These are phyloP conservation scores for Daldinia caldariorum DNA, from an alignment of 495 filamentous ascomycete genomes.

Conservation along the genomic window DNA sequence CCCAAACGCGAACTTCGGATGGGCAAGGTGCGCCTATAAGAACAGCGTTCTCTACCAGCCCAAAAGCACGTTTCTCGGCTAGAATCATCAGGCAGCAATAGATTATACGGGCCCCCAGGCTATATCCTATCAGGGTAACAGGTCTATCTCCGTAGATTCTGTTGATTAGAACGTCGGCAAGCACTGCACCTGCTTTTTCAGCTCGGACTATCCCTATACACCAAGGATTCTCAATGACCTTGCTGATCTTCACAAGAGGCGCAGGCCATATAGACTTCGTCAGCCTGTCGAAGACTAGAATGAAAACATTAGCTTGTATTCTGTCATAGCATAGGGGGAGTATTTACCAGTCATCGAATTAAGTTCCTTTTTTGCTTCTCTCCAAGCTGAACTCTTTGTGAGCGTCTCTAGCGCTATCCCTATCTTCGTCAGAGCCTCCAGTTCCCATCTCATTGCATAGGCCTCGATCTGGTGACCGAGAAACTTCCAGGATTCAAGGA, in stretches of 20 bases:
- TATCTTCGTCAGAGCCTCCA: slow-evolving; percentile 78
- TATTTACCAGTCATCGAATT: slow-evolving; percentile 59
- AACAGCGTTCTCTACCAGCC: slow-evolving; percentile 84
- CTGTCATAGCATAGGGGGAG: slow-evolving; percentile 10
- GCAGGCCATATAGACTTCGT: slow-evolving; percentile 79
- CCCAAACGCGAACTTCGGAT: slow-evolving; percentile 61
- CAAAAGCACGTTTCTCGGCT: slow-evolving; percentile 81
- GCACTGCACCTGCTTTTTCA: slow-evolving; percentile 85
- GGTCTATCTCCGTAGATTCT: slow-evolving; percentile 89
- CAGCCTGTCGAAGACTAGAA: slow-evolving; percentile 73
- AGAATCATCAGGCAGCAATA: slow-evolving; percentile 82
- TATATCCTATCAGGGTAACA: slow-evolving; percentile 88
- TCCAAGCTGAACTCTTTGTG: slow-evolving; percentile 80
- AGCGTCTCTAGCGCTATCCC: slow-evolving; percentile 78
- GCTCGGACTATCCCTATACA: slow-evolving; percentile 80
- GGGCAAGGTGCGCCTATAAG: slow-evolving; percentile 86
- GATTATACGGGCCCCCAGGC: slow-evolving; percentile 88
- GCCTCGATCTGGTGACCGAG: slow-evolving; percentile 75
- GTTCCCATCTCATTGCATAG: slow-evolving; percentile 87
- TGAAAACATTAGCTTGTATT: slow-evolving; percentile 27
- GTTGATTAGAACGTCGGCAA: slow-evolving; percentile 89
- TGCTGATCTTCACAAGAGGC: slow-evolving; percentile 78
- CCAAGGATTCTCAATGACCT: slow-evolving; percentile 91
- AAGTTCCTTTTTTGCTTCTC: slow-evolving; percentile 78
- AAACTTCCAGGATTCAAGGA: slow-evolving; percentile 78